Conservation (phyloP, 306 rosid species). For the Cucumis sativus region DNA sequence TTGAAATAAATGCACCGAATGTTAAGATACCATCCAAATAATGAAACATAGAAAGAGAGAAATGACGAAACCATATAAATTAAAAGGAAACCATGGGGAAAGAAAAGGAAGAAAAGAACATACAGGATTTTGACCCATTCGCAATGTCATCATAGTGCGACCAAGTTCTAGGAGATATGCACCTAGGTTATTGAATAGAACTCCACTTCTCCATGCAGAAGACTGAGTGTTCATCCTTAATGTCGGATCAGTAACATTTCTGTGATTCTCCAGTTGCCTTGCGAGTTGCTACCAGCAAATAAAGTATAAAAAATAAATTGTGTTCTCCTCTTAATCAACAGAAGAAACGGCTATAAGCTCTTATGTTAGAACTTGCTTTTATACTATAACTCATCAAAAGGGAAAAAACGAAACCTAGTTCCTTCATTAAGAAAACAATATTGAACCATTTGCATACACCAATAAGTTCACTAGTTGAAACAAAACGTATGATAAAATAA, state of each 20-base stretch:
- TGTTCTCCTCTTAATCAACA: constrained; percentile 9
- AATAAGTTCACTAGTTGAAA: neutral
- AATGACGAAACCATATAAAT: constrained; percentile 6
- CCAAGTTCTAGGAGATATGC: constrained; percentile 94
- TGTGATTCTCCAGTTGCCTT: constrained; percentile 74
- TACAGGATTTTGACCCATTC: constrained; percentile 85
- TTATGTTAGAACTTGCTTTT: neutral
- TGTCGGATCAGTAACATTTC: constrained; percentile 45
- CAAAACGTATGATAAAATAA: neutral
- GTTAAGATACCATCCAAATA: neutral
- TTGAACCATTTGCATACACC: neutral
- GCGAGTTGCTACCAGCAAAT: constrained; percentile 55
- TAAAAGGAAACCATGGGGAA: constrained; percentile 15
- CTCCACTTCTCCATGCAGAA: constrained; percentile 56
- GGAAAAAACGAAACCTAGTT: neutral
- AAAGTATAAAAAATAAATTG: constrained; percentile 14
- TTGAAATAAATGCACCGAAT: constrained; percentile 5
- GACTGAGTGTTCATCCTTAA: constrained; percentile 52
- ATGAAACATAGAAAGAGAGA: neutral
- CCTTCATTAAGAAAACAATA: neutral
- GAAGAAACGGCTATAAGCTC: constrained; percentile 8
- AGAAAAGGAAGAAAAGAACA: constrained; percentile 15
- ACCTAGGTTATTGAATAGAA: constrained; percentile 65
- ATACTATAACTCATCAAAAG: neutral
- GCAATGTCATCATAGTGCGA: constrained; percentile 80